These are phyloP conservation scores for Nicotiana paniculata DNA, from an alignment of 257 asterid genomes.

Conservation along the genomic window DNA sequence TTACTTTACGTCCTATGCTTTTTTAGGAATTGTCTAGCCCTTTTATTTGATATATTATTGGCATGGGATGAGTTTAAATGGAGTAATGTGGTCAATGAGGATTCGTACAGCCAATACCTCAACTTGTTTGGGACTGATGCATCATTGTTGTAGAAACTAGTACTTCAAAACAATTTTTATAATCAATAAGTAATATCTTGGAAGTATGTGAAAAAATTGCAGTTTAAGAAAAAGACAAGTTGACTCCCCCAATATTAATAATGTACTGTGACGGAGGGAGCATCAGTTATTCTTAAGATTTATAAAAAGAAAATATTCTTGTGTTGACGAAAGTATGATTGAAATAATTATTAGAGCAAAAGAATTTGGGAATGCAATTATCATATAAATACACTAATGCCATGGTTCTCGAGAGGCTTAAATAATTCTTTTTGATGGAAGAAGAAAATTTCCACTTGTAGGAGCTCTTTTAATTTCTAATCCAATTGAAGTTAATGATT, in stretches of 20 bases:
- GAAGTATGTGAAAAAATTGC: not conserved
- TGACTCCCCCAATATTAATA: not conserved
- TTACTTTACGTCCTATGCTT: too few relatives aligned
- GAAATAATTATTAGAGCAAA: not conserved
- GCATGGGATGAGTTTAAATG: too few relatives aligned
- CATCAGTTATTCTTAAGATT: not conserved
- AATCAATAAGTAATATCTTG: not conserved
- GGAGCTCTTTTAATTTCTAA: not conserved
- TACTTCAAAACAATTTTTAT: not conserved
- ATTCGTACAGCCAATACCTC: too few relatives aligned
- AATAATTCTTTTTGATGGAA: not conserved
- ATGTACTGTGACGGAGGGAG: not conserved
- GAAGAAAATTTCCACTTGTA: not conserved
- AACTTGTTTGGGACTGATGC: too few relatives aligned
- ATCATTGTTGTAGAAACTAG: not conserved
- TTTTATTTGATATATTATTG: too few relatives aligned
- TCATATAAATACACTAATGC: not conserved
- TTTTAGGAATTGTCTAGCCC: too few relatives aligned
- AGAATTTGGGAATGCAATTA: not conserved
- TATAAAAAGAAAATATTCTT: not conserved
- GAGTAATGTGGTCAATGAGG: too few relatives aligned
- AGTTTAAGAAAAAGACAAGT: not conserved
- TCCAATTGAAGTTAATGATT: not conserved
- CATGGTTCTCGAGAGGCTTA: not conserved
- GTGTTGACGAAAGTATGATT: not conserved